Evolutionary conservation across 2,329 filamentous ascomycete genomes (phyloP), one percentile per base, ranked within the genome.

Genomic region (Alternaria dauci): DNA sequence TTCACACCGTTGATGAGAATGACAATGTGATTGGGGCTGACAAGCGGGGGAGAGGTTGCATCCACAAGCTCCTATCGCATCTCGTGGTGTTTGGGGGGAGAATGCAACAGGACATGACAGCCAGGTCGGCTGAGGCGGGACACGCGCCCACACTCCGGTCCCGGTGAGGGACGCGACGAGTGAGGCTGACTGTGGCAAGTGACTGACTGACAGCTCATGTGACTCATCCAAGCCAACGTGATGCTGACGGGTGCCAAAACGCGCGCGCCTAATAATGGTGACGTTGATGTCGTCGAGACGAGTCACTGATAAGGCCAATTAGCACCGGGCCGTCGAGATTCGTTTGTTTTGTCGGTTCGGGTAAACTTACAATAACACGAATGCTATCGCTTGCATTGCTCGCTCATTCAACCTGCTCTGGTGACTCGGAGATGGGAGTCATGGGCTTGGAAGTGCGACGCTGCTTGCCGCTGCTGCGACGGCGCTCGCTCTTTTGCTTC

Each of bases 351-450:
- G 38, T 41, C 12, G 14, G 32, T 12, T 38, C 43, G 34, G 34
- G 47, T 46, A n/a, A 39, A 59, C 65, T 61, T 59, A 58, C 50
- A 57, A 55, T 41, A 51, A 54, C 34, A 47, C 23, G 26, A 52
- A 42, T 41, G 43, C 25, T 52, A 36, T 55, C 50, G 30, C 16
- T 32, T 55, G 36, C 20, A 32, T 38, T 39, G 36, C 32, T 25
- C n/a, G 59, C 52, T 79, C 72, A 80, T 69, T 79, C 78, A 23
- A 70, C 69, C 16, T 74, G 73, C 65, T 79, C 77, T 20, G 76
- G 75, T 8, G 75, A 77, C 71, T 81, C 79, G 11, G 76, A 70
- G 59, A 81, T 80, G 56, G 78, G 78, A 55, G 74, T 76, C 78
- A 81, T 80, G 12, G 79, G 78, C 72, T 79, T 80, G 43, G 77